Conservation (phyloP, 2,329 filamentous ascomycete species). For the Hymenoscyphus scutula region DNA sequence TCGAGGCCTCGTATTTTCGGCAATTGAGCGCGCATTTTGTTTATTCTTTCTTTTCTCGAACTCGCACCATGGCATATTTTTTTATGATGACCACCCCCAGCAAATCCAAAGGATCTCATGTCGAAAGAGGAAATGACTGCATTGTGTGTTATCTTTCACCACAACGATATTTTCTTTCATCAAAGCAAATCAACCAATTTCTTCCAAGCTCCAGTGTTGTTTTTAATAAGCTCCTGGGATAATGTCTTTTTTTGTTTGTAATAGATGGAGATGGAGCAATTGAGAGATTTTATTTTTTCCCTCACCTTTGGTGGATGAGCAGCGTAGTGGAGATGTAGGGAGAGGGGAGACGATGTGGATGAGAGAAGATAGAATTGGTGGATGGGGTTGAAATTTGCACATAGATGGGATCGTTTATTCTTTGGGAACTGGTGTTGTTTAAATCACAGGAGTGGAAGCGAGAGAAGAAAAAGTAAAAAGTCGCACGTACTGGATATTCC, state of each 20-base stretch:
- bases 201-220: slow-evolving; percentile 10
- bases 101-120: slow-evolving; percentile 19
- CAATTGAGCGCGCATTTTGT: slow-evolving; percentile 35
- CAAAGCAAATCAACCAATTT: not conserved
- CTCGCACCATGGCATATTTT: slow-evolving; percentile 9
- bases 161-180: not conserved
- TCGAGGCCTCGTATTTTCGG: slow-evolving; percentile 23
- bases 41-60: slow-evolving; percentile 11
- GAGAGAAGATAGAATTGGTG: not conserved
- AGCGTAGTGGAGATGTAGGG: not conserved
- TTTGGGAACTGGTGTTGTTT: not conserved
- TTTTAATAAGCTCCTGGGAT: slow-evolving; percentile 18
- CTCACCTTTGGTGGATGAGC: no score
- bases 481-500: not conserved
- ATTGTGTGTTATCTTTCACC: not conserved
- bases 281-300: no score
- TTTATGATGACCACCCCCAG: slow-evolving; percentile 13
- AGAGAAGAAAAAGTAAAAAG: not conserved
- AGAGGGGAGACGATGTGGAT: not conserved
- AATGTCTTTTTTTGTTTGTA: slow-evolving; percentile 31
- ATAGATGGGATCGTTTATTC: slow-evolving; percentile 13
- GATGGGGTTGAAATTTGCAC: slow-evolving; percentile 14
- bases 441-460: not conserved
- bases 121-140: slow-evolving; percentile 21
- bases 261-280: slow-evolving; percentile 18